These are phyloP conservation scores for Apiospora aurea DNA, from an alignment of 2,329 filamentous ascomycete genomes.

Conservation along the genomic window DNA sequence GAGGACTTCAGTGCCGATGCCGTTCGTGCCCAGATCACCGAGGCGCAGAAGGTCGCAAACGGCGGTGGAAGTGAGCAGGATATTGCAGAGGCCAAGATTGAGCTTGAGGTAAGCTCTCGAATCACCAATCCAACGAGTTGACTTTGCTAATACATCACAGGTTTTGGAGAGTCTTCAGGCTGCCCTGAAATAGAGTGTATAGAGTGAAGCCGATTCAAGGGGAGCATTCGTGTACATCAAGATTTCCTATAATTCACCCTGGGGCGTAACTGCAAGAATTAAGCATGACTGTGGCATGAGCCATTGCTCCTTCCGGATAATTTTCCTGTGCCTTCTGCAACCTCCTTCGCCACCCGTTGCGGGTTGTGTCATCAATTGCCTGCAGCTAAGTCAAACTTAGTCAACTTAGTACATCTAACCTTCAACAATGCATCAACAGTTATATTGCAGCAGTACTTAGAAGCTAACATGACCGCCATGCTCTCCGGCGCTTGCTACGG, in stretches of 20 bases:
- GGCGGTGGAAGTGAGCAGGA: slow-evolving; percentile 95
- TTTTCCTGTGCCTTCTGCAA: neutral
- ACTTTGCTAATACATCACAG: slow-evolving; percentile 56
- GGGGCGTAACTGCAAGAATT: slow-evolving; percentile 39
- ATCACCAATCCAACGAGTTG: neutral
- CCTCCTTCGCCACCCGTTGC: neutral
- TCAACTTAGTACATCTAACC: neutral
- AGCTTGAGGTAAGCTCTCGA: slow-evolving; percentile 79
- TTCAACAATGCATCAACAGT: slow-evolving; percentile 1
- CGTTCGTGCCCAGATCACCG: slow-evolving; percentile 86
- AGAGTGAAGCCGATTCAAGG: slow-evolving; percentile 46
- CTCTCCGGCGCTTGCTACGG: neutral
- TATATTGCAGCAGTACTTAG: slow-evolving; percentile 3
- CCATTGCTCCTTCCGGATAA: slow-evolving; percentile 30
- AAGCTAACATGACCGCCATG: neutral
- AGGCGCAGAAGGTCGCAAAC: slow-evolving; percentile 93
- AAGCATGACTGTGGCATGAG: slow-evolving; percentile 33
- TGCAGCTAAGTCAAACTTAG: neutral
- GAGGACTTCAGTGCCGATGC: slow-evolving; percentile 96
- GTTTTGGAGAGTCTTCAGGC: slow-evolving; percentile 85
- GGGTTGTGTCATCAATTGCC: slow-evolving; percentile 1
- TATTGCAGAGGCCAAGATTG: slow-evolving; percentile 98
- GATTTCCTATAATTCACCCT: slow-evolving; percentile 39
- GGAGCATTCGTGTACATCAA: slow-evolving; percentile 47
- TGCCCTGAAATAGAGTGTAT: slow-evolving; percentile 74